Evolutionary conservation across 192 early-diverging fungal species (phyloP).

Genomic region (Coemansia sp.): DNA sequence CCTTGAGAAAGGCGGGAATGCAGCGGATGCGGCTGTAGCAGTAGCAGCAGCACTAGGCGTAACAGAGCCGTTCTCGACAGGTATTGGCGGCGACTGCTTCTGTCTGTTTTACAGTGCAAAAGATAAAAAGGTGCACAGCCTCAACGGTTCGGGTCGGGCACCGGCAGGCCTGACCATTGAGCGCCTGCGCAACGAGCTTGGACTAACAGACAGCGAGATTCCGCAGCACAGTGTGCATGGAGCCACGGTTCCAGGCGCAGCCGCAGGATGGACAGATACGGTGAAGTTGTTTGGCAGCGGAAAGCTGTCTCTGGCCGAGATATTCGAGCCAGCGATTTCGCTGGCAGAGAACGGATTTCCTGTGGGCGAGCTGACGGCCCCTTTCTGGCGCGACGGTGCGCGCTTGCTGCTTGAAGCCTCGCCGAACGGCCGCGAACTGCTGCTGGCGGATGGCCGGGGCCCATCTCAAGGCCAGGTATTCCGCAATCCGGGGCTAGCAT

Average conservation of each 20-base stretch:
- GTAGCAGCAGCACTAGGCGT: constrained; percentile 71
- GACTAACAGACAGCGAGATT: constrained; percentile 24
- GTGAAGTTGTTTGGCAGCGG: constrained; percentile 65
- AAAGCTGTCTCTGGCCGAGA: constrained; percentile 55
- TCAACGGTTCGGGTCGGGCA: constrained; percentile 67
- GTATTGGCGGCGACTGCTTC: constrained; percentile 80
- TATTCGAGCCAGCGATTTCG: constrained; percentile 68
- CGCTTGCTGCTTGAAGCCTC: constrained; percentile 16
- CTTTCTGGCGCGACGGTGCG: constrained; percentile 38
- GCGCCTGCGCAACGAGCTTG: constrained; percentile 28
- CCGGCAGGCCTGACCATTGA: constrained; percentile 61
- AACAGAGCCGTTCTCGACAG: constrained; percentile 70
- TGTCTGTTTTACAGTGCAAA: constrained; percentile 74
- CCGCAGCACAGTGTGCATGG: constrained; percentile 51
- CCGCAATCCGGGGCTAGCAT: constrained; percentile 58
- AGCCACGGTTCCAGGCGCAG: constrained; percentile 75
- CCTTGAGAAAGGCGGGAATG: constrained; percentile 70
- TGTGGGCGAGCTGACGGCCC: constrained; percentile 56
- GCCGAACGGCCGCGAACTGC: constrained; percentile 51
- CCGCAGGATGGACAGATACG: constrained; percentile 71
- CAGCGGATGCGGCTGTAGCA: constrained; percentile 71
- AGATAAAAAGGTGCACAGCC: constrained; percentile 52
- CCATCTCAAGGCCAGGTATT: constrained; percentile 67
- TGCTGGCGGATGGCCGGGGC: constrained; percentile 43
- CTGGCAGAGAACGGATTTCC: constrained; percentile 69